These are phyloP conservation scores for Fusarium staphyleae DNA, from an alignment of 2,329 filamentous ascomycete species.

Conservation along the genomic window DNA sequence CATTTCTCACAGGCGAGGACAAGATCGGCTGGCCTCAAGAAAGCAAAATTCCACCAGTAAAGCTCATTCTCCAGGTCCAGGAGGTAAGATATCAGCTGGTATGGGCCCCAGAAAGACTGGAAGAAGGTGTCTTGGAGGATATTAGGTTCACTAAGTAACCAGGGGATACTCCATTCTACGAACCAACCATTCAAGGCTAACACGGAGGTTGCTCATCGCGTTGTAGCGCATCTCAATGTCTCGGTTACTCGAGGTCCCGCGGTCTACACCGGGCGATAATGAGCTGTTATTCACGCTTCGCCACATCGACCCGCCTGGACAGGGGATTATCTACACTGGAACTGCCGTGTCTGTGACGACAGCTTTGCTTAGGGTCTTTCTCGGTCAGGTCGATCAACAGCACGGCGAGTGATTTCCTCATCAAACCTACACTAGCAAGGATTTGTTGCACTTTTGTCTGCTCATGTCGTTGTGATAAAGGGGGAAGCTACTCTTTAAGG, in stretches of 20 bases:
- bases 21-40: conserved; percentile 63
- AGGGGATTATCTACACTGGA: conserved; percentile 70
- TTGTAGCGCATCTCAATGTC: conserved; percentile 69
- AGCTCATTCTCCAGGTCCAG: conserved; percentile 68
- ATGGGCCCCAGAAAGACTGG: conserved; percentile 20
- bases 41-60: conserved; percentile 67
- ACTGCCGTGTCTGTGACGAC: conserved; percentile 69
- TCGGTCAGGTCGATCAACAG: conserved; percentile 60
- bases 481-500: conserved; percentile 64
- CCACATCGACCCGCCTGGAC: conserved; percentile 60
- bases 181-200: conserved; percentile 65
- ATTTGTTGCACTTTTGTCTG: conserved; percentile 50
- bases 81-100: conserved; percentile 47
- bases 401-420: conserved; percentile 61
- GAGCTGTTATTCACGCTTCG: conserved; percentile 70
- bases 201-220: conserved; percentile 73
- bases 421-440: conserved; percentile 64
- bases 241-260: conserved; percentile 64
- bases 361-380: conserved; percentile 67
- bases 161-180: conserved; percentile 63
- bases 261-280: conserved; percentile 56
- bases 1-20: conserved; percentile 74
- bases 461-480: conserved; percentile 51
- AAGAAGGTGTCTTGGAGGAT: conserved; percentile 64
- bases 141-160: conserved; percentile 62